Conservation (phyloP, 2,329 filamentous ascomycete genomes). For the Cordyceps tenuipes region DNA sequence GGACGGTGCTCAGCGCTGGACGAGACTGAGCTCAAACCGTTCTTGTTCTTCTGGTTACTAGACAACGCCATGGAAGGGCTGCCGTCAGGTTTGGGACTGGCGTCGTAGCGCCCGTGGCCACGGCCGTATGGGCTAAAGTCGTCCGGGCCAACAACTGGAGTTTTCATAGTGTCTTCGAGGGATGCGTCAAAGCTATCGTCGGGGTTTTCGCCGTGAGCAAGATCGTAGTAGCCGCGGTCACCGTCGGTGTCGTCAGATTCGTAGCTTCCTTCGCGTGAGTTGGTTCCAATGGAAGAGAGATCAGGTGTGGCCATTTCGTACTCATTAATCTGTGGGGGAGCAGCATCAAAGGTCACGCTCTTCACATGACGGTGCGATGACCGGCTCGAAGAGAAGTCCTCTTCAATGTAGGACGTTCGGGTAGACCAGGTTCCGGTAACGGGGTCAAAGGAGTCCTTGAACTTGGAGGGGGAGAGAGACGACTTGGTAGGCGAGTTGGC, state of each 20-base stretch:
- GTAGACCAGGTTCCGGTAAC: slow-evolving; percentile 61
- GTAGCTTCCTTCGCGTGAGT: slow-evolving; percentile 87
- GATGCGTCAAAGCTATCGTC: slow-evolving; percentile 95
- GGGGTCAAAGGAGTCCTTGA: slow-evolving; percentile 61
- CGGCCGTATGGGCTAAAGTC: slow-evolving; percentile 60
- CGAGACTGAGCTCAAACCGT: slow-evolving; percentile 62
- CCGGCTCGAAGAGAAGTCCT: slow-evolving; percentile 54
- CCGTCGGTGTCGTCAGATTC: slow-evolving; percentile 73
- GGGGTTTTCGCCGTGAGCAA: slow-evolving; percentile 32
- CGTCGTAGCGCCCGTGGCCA: slow-evolving; percentile 44
- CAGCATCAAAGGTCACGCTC: slow-evolving; percentile 93
- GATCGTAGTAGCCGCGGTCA: slow-evolving; percentile 57
- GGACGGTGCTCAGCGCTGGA: slow-evolving; percentile 79
- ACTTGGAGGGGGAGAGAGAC: slow-evolving; percentile 63
- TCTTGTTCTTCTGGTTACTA: slow-evolving; percentile 43
- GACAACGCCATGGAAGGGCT: slow-evolving; percentile 32
- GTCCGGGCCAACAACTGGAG: slow-evolving; percentile 92
- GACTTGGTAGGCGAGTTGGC: slow-evolving; percentile 74
- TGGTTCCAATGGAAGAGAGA: slow-evolving; percentile 82
- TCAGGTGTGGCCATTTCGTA: slow-evolving; percentile 98
- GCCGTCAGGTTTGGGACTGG: slow-evolving; percentile 57
- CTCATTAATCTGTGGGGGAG: slow-evolving; percentile 89
- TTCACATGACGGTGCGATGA: slow-evolving; percentile 78
- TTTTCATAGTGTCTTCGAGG: slow-evolving; percentile 92
- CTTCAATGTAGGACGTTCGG: slow-evolving; percentile 51